These are phyloP conservation scores for Knufia fluminis DNA, from an alignment of 2,329 filamentous ascomycete genomes.

Conservation along the genomic window DNA sequence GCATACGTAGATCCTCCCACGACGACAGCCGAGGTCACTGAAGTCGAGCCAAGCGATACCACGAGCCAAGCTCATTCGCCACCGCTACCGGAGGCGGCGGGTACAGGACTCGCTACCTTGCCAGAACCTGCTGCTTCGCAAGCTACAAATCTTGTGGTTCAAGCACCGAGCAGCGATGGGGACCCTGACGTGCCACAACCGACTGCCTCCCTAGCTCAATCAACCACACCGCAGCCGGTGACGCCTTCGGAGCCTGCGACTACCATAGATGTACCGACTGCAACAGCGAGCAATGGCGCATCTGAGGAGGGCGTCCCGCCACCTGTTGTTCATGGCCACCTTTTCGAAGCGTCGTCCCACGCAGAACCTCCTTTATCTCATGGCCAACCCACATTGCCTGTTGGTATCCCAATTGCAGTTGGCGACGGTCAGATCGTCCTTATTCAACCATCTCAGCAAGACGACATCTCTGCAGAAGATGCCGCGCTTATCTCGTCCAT, in stretches of 20 bases:
- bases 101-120: background rate
- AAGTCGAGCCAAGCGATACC: slow-evolving; percentile 12
- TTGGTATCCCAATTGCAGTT: slow-evolving; percentile 4
- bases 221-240: background rate
- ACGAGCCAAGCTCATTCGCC: slow-evolving; percentile 12
- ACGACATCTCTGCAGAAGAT: slow-evolving; percentile 18
- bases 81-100: slow-evolving; percentile 12
- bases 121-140: background rate
- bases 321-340: slow-evolving; percentile 8
- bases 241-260: background rate
- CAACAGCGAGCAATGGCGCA: background rate
- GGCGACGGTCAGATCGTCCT: slow-evolving; percentile 8
- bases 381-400: background rate
- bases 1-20: background rate
- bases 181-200: too few species aligned
- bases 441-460: slow-evolving; percentile 1
- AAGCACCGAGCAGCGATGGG: background rate
- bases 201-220: background rate
- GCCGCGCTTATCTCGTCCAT: slow-evolving; percentile 26
- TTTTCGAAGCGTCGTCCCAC: slow-evolving; percentile 5
- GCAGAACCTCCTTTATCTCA: background rate
- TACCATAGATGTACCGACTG: background rate
- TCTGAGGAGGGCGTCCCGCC: background rate
- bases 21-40: slow-evolving; percentile 4
- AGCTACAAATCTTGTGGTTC: background rate